Evolutionary conservation across 495 filamentous ascomycete genomes (phyloP).

Genomic region (Entonaema liquescens): DNA sequence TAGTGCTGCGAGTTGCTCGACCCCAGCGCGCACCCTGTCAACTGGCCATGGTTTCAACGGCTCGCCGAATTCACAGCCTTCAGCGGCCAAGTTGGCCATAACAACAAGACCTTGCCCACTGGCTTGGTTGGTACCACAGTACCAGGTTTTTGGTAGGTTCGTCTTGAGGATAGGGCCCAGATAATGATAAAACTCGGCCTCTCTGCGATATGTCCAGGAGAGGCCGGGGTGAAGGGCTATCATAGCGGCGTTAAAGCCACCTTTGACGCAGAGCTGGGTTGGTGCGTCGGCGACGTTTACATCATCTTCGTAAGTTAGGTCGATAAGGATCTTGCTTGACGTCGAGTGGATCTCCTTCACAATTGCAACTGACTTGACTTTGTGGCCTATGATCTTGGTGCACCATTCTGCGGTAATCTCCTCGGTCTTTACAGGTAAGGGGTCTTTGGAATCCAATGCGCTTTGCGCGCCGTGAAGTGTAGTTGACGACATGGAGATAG

Average conservation of each 20-base stretch:
- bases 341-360: slow-evolving; percentile 20
- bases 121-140: slow-evolving; percentile 7
- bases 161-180: slow-evolving; percentile 7
- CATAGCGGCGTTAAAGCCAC: slow-evolving; percentile 16
- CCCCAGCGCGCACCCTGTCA: slow-evolving; percentile 18
- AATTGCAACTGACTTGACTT: slow-evolving; percentile 10
- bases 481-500: background rate
- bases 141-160: slow-evolving; percentile 17
- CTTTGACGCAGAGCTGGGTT: slow-evolving; percentile 12
- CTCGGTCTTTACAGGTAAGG: slow-evolving; percentile 8
- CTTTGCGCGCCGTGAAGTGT: slow-evolving; percentile 3
- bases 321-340: slow-evolving; percentile 17
- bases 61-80: slow-evolving; percentile 15
- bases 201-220: slow-evolving; percentile 18
- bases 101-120: slow-evolving; percentile 15
- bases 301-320: slow-evolving; percentile 13
- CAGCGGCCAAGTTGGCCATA: slow-evolving; percentile 2
- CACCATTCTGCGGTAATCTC: slow-evolving; percentile 25
- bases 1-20: slow-evolving; percentile 16
- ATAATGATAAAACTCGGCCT: slow-evolving; percentile 19
- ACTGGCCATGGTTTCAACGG: slow-evolving; percentile 17
- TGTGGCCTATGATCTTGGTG: slow-evolving; percentile 3
- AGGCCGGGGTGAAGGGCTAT: slow-evolving; percentile 6
- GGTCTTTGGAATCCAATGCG: slow-evolving; percentile 4
- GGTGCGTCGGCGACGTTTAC: background rate